Percentiles rank a stretch among this genome's conserved stretches.
Evolutionary conservation across 108 stramenopile genomes (phyloP).

Genomic region (Skeletonema menzelii): DNA sequence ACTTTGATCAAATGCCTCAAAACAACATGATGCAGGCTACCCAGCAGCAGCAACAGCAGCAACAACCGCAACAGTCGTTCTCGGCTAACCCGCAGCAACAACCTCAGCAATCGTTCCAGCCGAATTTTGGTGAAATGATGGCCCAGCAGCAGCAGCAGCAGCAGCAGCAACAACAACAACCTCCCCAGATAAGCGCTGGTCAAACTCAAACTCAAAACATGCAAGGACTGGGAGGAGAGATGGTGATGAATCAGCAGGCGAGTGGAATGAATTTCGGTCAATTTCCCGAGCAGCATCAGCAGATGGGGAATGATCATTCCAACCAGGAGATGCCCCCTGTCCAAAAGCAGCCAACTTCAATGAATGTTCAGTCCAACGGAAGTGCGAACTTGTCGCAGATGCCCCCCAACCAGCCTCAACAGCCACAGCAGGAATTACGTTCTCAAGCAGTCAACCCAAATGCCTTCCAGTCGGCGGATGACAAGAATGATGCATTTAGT

Average conservation of each 20-base stretch:
- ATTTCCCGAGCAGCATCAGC: conserved; percentile 7
- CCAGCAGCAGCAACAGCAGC: conserved; percentile 35
- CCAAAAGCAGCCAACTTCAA: conserved; percentile 8
- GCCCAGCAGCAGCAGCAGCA: conserved; percentile 2
- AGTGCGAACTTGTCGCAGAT: background rate
- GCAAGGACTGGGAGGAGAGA: background rate
- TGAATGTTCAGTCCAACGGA: background rate
- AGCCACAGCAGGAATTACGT: conserved; percentile 8
- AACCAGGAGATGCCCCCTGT: background rate
- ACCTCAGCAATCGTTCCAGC: background rate
- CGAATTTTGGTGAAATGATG: background rate
- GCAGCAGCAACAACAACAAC: conserved; percentile 14
- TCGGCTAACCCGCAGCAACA: conserved; percentile 20
- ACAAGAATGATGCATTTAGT: conserved; percentile 49
- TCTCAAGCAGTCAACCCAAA: conserved; percentile 24
- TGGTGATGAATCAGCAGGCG: conserved; percentile 2
- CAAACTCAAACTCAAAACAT: background rate
- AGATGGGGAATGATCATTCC: conserved; percentile 1
- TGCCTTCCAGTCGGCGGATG: conserved; percentile 23
- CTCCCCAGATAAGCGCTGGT: background rate
- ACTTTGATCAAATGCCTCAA: conserved; percentile 14
- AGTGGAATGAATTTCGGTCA: conserved; percentile 12
- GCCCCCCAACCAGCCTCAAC: background rate
- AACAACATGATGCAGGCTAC: conserved; percentile 8
- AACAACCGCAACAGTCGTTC: conserved; percentile 9